Percentiles rank a stretch among this genome's conserved stretches.
Evolutionary conservation across 225 moss, liverwort and hornwort species (phyloP).

Genomic region (Neckera pumila): DNA sequence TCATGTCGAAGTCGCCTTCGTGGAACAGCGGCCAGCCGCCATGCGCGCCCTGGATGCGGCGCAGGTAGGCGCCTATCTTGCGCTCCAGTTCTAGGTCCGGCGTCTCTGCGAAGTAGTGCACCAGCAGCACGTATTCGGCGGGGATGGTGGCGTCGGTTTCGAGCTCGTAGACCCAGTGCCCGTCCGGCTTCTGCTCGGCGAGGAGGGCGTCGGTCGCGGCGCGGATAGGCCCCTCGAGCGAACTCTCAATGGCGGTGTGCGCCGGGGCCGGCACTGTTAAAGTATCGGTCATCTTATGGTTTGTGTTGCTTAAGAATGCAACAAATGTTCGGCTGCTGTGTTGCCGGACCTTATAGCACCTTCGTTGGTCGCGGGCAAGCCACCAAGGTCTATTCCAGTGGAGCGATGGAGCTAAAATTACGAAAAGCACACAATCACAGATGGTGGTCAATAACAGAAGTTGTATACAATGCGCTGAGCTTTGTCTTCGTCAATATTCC

Average conservation of each 20-base stretch:
- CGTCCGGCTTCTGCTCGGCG: not conserved
- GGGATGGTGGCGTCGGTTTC: not conserved
- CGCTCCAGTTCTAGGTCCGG: too few relatives aligned
- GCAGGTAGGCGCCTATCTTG: too few relatives aligned
- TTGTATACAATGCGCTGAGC: constrained; percentile 27
- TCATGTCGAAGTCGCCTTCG: too few relatives aligned
- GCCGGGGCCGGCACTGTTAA: too few relatives aligned
- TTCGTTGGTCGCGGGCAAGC: not conserved
- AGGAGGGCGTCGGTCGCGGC: not conserved
- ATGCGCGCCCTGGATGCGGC: too few relatives aligned
- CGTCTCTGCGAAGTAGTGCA: too few relatives aligned
- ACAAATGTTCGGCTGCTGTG: too few relatives aligned
- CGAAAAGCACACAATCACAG: not conserved
- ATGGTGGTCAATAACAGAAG: constrained; percentile 1
- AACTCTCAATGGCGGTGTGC: not conserved
- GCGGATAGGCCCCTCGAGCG: not conserved
- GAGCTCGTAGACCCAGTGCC: not conserved
- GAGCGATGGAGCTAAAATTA: constrained; percentile 48
- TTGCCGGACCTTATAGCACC: too few relatives aligned
- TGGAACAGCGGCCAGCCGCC: too few relatives aligned
- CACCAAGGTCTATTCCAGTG: constrained; percentile 33
- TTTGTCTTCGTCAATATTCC: constrained; percentile 40
- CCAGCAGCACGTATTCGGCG: too few relatives aligned
- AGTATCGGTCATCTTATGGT: too few relatives aligned
- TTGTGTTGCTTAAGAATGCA: too few relatives aligned